Conservation (phyloP, 179 eudicot genomes). For the Spergularia azorica region DNA sequence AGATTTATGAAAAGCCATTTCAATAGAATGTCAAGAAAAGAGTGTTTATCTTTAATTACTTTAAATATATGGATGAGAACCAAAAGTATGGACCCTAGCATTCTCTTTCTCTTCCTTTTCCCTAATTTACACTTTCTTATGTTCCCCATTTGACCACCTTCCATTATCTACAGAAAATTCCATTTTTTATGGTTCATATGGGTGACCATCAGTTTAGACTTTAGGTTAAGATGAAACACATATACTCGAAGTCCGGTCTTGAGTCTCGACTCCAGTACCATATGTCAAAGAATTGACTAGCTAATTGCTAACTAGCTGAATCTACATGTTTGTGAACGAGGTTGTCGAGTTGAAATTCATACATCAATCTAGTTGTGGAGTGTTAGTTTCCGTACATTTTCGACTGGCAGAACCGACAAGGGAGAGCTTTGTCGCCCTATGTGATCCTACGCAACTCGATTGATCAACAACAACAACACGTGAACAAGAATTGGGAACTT, state of each 20-base stretch:
- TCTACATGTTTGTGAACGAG: neutral
- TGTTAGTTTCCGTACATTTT: too few relatives aligned
- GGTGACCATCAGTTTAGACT: too few relatives aligned
- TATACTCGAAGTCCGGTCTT: too few relatives aligned
- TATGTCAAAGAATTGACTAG: neutral
- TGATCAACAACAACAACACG: too few relatives aligned
- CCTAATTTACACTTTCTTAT: neutral
- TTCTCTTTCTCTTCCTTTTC: neutral
- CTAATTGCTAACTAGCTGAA: neutral
- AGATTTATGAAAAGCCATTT: neutral
- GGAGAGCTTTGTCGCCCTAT: too few relatives aligned
- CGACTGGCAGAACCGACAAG: too few relatives aligned
- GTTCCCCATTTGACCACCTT: neutral
- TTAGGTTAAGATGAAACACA: too few relatives aligned
- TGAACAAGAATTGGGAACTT: too few relatives aligned
- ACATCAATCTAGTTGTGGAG: too few relatives aligned
- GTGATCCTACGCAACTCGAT: too few relatives aligned
- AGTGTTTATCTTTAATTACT: conserved; percentile 4
- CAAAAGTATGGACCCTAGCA: neutral
- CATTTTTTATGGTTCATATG: neutral
- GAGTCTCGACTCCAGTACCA: neutral
- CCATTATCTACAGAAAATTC: neutral
- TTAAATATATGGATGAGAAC: neutral
- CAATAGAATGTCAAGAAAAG: neutral
- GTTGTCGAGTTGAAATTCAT: neutral